Evolutionary conservation across 106 monocot species (phyloP), one percentile per base, ranked within the genome.

Genomic region (Triglochin maritima): DNA sequence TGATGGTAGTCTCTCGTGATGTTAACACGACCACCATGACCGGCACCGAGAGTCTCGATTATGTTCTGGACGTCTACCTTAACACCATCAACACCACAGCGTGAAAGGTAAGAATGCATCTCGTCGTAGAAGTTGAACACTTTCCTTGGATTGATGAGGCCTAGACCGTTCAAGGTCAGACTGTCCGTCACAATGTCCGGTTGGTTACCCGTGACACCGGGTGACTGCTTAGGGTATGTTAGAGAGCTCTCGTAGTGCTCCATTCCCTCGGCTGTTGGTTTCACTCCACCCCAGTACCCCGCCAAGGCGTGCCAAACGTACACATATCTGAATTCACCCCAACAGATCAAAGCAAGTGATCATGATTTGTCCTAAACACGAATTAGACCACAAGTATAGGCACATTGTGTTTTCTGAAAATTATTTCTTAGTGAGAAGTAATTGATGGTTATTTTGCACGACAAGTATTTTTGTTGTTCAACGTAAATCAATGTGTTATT

Each of bases 41-140:
- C 87, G 0, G 81, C 79, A 7, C 87, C 87, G 8, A 84, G 74
- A 13, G 87, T 87, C 64, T 87, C 84, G 43, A 87, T 78, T 70
- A 87, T 87, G 84, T 87, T 87, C 79, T 87, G 87, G 47, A 79
- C 84, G 57, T 84, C 87, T 10, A 87, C 87, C 67, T 87, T 87
- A 47, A 87, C 87, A 54, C 87, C 84, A 46, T 87, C 87, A 6
- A 87, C 75, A 44, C 87, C 87, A 29, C 81, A 81, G 4, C 81
- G 76, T 15, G 87, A 69, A n/a, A 87, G 81, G 71, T 87, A 87
- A 3, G 84, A 9, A 76, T 87, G 84, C 42, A 87, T 78, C 79
- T 84, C 84, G 63, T 79, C 60, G 84, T 81, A 87, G 72, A 87
- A 87, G 62, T 51, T 42, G 64, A 68, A 76, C 2, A 84, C 79